These are phyloP conservation scores for Laetiporus sulphureus DNA, from an alignment of 1,284 basidiomycete species.

Conservation along the genomic window DNA sequence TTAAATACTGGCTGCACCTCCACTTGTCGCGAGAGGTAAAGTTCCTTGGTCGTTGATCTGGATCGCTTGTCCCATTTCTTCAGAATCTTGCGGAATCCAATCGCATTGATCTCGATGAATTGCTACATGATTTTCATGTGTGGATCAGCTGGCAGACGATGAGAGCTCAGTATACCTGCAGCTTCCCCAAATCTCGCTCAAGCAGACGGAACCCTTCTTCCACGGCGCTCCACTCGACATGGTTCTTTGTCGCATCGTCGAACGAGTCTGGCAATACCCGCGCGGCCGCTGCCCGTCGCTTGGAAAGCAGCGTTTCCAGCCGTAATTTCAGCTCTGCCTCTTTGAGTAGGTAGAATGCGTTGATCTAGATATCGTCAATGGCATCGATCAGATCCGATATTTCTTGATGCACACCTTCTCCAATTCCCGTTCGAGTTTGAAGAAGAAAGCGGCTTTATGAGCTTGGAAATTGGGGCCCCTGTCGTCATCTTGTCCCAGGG, in stretches of 20 bases:
- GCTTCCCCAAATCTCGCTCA: constrained; percentile 93
- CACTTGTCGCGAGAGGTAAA: constrained; percentile 95
- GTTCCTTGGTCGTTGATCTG: constrained; percentile 91
- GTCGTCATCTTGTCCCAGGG: constrained; percentile 58
- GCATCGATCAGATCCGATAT: constrained; percentile 3
- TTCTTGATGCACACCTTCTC: constrained; percentile 70
- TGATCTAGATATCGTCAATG: constrained; percentile 60
- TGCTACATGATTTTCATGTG: constrained; percentile 47
- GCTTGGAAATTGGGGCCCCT: constrained; percentile 79
- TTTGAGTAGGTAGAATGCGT: constrained; percentile 98
- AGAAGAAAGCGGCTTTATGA: constrained; percentile 98
- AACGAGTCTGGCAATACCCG: constrained; percentile 59
- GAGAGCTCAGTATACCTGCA: constrained; percentile 58
- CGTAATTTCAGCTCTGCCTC: constrained; percentile 93
- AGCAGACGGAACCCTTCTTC: constrained; percentile 95
- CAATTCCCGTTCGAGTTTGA: constrained; percentile 95
- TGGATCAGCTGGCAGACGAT: constrained; percentile 14
- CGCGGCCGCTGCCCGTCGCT: constrained; percentile 79
- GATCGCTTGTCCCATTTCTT: constrained; percentile 99
- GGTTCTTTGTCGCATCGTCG: constrained; percentile 51
- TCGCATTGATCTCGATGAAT: constrained; percentile 98
- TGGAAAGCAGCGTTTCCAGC: constrained; percentile 89
- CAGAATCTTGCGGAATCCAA: constrained; percentile 95
- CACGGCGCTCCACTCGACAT: constrained; percentile 88
- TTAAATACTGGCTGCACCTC: constrained; percentile 99